These are phyloP conservation scores for Plasmodium billcollinsi DNA, from an alignment of 169 alveolate species.

Conservation along the genomic window DNA sequence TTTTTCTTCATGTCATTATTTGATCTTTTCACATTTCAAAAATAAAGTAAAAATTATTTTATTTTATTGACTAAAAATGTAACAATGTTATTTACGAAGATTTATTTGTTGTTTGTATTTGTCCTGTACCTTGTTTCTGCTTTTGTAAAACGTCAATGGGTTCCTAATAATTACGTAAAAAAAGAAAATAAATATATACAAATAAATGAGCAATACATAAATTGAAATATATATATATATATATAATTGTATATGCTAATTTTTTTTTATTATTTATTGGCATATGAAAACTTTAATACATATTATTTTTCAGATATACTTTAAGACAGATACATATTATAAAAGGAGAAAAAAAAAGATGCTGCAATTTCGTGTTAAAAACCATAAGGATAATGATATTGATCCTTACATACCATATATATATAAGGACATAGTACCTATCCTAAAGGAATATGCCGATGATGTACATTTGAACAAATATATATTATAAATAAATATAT, in stretches of 20 bases:
- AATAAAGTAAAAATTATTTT: not conserved
- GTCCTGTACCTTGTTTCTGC: conserved; percentile 24
- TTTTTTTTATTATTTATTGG: not conserved
- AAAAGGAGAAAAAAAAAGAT: conserved; percentile 48
- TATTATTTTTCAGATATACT: conserved; percentile 28
- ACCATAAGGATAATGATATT: conserved; percentile 45
- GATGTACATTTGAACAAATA: conserved; percentile 23
- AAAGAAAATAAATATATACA: not conserved
- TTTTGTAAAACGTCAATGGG: conserved; percentile 17
- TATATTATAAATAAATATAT: not conserved
- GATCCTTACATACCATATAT: conserved; percentile 63
- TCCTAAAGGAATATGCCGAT: conserved; percentile 60
- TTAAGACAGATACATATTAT: conserved; percentile 36
- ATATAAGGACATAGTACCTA: conserved; percentile 70
- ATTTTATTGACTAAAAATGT: conserved; percentile 23
- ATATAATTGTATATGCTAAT: not conserved
- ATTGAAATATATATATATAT: not conserved
- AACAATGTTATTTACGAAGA: conserved; percentile 42
- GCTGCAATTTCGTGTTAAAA: conserved; percentile 19
- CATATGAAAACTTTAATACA: too few species aligned
- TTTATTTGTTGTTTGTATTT: conserved; percentile 16
- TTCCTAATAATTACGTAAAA: conserved; percentile 34
- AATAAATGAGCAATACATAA: not conserved
- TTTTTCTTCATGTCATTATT: conserved; percentile 14
- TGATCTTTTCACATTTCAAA: not conserved